These are phyloP conservation scores for Acanthamoeba lenticulata DNA, from an alignment of 208 protist species.

Conservation along the genomic window DNA sequence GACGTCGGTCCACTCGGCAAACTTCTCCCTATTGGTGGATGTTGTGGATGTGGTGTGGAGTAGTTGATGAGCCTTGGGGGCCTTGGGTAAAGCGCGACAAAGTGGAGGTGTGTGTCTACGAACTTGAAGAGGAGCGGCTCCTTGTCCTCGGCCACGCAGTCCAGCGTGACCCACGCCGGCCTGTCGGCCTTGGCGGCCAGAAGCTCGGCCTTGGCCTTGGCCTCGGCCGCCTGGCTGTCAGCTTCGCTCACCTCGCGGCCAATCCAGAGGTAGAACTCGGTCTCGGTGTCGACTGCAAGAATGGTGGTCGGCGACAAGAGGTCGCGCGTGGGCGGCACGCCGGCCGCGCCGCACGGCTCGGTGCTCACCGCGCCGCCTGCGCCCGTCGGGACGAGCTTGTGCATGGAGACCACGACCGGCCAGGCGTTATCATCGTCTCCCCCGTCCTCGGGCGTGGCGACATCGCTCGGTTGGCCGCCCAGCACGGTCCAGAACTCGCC, in stretches of 20 bases:
- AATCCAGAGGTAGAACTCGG: constrained; percentile 21
- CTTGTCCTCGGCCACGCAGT: not conserved
- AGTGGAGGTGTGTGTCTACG: too few relatives aligned
- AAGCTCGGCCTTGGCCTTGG: not conserved
- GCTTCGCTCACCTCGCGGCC: not conserved
- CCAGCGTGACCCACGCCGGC: not conserved
- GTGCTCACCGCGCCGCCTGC: not conserved
- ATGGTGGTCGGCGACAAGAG: not conserved
- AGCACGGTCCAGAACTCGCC: not conserved
- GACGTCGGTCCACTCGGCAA: not conserved
- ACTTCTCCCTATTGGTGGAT: not conserved
- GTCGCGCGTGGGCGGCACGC: not conserved
- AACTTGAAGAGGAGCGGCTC: constrained; percentile 6
- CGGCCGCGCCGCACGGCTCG: not conserved
- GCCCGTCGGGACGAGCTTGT: not conserved
- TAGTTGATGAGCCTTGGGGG: too few relatives aligned
- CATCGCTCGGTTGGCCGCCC: not conserved
- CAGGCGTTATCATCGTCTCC: not conserved
- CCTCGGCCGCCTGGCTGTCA: not conserved
- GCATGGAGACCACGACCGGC: not conserved
- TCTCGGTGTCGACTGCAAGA: not conserved
- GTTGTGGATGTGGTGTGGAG: too few relatives aligned
- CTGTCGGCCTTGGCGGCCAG: not conserved
- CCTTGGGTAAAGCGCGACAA: too few relatives aligned
- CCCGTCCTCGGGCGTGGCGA: not conserved